Evolutionary conservation across 2,329 filamentous ascomycete species (phyloP).

Genomic region (Onygenales sp.): DNA sequence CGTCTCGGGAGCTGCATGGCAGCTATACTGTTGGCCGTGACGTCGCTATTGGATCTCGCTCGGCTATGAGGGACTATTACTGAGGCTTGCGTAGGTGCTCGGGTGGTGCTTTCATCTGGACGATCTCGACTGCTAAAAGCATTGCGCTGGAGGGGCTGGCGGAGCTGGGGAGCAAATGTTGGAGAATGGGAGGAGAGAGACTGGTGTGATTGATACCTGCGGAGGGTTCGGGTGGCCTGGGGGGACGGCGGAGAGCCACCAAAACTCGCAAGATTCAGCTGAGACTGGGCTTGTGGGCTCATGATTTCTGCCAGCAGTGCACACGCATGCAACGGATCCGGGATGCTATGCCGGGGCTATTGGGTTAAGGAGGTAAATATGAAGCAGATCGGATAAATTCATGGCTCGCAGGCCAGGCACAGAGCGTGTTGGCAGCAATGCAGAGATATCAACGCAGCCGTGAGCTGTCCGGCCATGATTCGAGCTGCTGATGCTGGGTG

Average conservation of each 20-base stretch:
- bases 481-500: neutral
- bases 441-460: neutral
- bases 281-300: slow-evolving; percentile 17
- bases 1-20: slow-evolving; percentile 14
- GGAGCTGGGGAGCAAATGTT: slow-evolving; percentile 56
- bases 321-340: slow-evolving; percentile 10
- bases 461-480: neutral
- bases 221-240: slow-evolving; percentile 56
- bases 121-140: slow-evolving; percentile 12
- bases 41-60: slow-evolving; percentile 65
- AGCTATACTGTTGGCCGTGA: slow-evolving; percentile 35
- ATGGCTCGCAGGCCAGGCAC: neutral
- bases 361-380: slow-evolving; percentile 12
- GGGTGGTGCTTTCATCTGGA: slow-evolving; percentile 6
- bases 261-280: slow-evolving; percentile 16
- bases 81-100: slow-evolving; percentile 18
- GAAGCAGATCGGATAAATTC: neutral
- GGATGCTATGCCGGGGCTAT: slow-evolving; percentile 4
- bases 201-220: slow-evolving; percentile 68
- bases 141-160: slow-evolving; percentile 33
- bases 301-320: slow-evolving; percentile 8
- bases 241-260: slow-evolving; percentile 43
- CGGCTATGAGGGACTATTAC: slow-evolving; percentile 33
- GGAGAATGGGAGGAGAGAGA: slow-evolving; percentile 45
- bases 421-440: neutral